Percentiles rank a stretch among this genome's conserved stretches.
Conservation (phyloP, 2,329 filamentous ascomycete genomes). For the Alternaria triticimaculans region DNA sequence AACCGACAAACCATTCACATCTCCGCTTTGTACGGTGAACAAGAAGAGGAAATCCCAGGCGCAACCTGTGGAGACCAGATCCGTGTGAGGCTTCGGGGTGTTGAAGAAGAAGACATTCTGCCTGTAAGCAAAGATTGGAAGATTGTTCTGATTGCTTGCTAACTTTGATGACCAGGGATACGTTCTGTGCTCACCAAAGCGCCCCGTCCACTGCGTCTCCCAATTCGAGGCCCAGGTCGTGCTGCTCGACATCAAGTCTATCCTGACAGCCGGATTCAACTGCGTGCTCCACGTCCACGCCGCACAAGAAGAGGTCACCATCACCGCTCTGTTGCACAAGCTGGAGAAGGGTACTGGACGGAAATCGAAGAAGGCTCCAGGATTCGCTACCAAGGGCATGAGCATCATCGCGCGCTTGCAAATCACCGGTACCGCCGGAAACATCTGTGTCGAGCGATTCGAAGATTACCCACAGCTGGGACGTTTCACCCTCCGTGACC, state of each 20-base stretch:
- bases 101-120: conserved; percentile 96
- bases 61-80: conserved; percentile 95
- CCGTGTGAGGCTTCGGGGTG: conserved; percentile 86
- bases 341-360: conserved; percentile 92
- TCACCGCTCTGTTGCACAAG: conserved; percentile 86
- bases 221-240: conserved; percentile 96
- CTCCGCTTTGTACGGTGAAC: conserved; percentile 89
- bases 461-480: conserved; percentile 85
- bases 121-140: conserved; percentile 58
- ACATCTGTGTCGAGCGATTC: conserved; percentile 91
- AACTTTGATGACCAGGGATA: conserved; percentile 60
- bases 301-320: conserved; percentile 96
- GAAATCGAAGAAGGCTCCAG: conserved; percentile 91
- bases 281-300: conserved; percentile 97
- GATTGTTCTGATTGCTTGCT: not conserved
- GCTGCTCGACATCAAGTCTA: conserved; percentile 92
- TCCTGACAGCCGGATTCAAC: conserved; percentile 93
- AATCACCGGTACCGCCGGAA: conserved; percentile 82
- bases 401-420: conserved; percentile 93
- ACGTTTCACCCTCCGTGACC: conserved; percentile 40
- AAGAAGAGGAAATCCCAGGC: conserved; percentile 84
- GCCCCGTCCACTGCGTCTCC: conserved; percentile 87
- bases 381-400: conserved; percentile 82
- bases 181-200: conserved; percentile 92
- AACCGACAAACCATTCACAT: conserved; percentile 84